A percentile compares a stretch with the other conserved stretches of the same genome.
Conservation (phyloP, 1,139 yeast species). For the Saccharomyces pastorianus region DNA sequence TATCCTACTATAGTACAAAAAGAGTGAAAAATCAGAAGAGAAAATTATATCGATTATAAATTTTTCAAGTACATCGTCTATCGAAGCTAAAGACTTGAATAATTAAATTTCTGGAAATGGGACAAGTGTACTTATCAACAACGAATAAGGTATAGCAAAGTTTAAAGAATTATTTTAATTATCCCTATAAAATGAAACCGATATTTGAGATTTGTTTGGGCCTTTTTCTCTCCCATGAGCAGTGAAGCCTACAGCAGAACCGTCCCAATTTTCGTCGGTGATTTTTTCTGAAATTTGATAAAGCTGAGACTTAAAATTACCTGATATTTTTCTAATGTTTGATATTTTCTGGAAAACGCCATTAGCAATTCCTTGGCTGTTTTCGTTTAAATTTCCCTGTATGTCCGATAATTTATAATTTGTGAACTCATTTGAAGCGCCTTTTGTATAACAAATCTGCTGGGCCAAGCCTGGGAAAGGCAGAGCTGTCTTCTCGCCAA, state of each 20-base stretch:
- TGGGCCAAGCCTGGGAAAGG: not conserved
- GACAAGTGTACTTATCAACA: not conserved
- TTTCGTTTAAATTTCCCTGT: not conserved
- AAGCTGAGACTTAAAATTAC: not conserved
- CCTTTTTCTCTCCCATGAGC: not conserved
- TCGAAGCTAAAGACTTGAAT: not conserved
- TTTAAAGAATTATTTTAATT: not conserved
- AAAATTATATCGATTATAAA: not conserved
- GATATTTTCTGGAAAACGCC: not conserved
- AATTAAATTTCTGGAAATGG: not conserved
- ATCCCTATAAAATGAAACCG: not conserved
- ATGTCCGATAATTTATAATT: not conserved
- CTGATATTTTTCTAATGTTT: not conserved
- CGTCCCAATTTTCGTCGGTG: not conserved
- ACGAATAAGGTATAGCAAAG: not conserved
- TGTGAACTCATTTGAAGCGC: not conserved
- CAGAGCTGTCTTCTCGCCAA: not conserved
- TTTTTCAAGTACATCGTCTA: not conserved
- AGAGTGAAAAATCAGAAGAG: not conserved
- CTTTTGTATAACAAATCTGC: not conserved
- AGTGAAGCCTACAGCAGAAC: not conserved
- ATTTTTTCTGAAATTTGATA: not conserved
- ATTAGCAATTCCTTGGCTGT: not conserved
- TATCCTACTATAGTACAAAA: not conserved
- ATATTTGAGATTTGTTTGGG: not conserved